Evolutionary conservation across 495 filamentous ascomycete genomes (phyloP).

Genomic region (Lasiosphaeria hispida): DNA sequence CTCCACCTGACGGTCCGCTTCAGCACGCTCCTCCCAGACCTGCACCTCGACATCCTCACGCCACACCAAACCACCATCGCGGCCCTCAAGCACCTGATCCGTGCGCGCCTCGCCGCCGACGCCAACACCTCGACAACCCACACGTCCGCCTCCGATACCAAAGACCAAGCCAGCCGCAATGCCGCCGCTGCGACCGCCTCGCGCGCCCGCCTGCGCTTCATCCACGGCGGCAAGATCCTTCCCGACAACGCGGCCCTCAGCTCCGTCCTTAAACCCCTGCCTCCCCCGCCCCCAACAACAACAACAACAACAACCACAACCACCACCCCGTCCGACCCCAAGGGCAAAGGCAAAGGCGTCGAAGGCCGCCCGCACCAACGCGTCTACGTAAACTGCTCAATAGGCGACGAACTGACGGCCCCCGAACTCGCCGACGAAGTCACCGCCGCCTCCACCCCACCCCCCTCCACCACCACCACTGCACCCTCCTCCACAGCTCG

Average conservation of each 20-base stretch:
- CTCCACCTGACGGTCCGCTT: conserved; percentile 83
- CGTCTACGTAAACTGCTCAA: conserved; percentile 87
- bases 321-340: conserved; percentile 36
- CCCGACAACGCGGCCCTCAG: conserved; percentile 65
- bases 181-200: conserved; percentile 48
- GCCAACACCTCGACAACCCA: conserved; percentile 27
- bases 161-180: conserved; percentile 42
- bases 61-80: conserved; percentile 68
- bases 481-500: too few relatives aligned
- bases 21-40: conserved; percentile 77
- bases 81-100: conserved; percentile 78
- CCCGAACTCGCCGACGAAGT: conserved; percentile 70
- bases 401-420: conserved; percentile 68
- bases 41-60: conserved; percentile 68
- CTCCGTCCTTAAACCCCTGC: conserved; percentile 60
- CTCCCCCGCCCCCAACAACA: conserved; percentile 52
- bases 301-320: conserved; percentile 30
- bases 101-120: conserved; percentile 63
- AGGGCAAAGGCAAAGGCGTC: conserved; percentile 29
- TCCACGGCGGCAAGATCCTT: conserved; percentile 82
- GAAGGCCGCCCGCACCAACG: conserved; percentile 33
- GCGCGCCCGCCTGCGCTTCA: conserved; percentile 73
- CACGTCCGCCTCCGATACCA: background rate
- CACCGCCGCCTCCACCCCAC: conserved; percentile 38
- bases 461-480: conserved; percentile 18